A percentile compares a stretch with the other conserved stretches of the same genome.
Evolutionary conservation across 352 stramenopile species (phyloP).

Genomic region (Phytophthora idaei): DNA sequence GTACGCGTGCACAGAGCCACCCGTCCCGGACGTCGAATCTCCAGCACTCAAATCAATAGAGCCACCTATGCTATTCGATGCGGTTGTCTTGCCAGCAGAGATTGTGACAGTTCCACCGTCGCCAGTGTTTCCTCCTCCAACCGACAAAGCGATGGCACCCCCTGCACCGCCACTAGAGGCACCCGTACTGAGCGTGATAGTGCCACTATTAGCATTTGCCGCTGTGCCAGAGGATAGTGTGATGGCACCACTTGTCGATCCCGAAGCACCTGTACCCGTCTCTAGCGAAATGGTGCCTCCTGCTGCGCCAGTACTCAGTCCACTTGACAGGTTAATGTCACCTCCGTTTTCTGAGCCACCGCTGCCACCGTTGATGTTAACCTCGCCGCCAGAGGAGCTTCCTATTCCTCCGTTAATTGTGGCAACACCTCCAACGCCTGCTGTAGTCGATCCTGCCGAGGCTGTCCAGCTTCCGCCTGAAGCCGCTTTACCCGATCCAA

Average conservation of each 20-base stretch:
- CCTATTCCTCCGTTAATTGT: slow-evolving; percentile 40
- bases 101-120: slow-evolving; percentile 48
- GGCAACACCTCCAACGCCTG: slow-evolving; percentile 35
- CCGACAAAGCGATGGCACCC: slow-evolving; percentile 44
- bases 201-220: slow-evolving; percentile 42
- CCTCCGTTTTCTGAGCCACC: slow-evolving; percentile 41
- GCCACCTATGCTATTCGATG: slow-evolving; percentile 37
- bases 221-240: slow-evolving; percentile 41
- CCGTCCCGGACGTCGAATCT: slow-evolving; percentile 37
- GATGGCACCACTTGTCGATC: slow-evolving; percentile 44
- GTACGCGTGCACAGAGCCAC: slow-evolving; percentile 50
- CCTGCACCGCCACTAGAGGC: slow-evolving; percentile 36
- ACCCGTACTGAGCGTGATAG: slow-evolving; percentile 39
- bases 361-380: slow-evolving; percentile 34
- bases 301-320: slow-evolving; percentile 30
- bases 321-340: slow-evolving; percentile 41
- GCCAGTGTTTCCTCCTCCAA: slow-evolving; percentile 40
- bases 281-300: slow-evolving; percentile 37
- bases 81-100: slow-evolving; percentile 47
- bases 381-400: slow-evolving; percentile 34
- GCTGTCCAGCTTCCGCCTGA: slow-evolving; percentile 33
- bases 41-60: slow-evolving; percentile 50
- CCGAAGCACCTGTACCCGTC: slow-evolving; percentile 30
- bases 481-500: slow-evolving; percentile 31
- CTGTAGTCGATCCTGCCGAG: slow-evolving; percentile 28